A percentile compares a stretch with the other conserved stretches of the same genome.
Conservation (phyloP, 2,329 filamentous ascomycete genomes). For the Fusarium sambucinum region DNA sequence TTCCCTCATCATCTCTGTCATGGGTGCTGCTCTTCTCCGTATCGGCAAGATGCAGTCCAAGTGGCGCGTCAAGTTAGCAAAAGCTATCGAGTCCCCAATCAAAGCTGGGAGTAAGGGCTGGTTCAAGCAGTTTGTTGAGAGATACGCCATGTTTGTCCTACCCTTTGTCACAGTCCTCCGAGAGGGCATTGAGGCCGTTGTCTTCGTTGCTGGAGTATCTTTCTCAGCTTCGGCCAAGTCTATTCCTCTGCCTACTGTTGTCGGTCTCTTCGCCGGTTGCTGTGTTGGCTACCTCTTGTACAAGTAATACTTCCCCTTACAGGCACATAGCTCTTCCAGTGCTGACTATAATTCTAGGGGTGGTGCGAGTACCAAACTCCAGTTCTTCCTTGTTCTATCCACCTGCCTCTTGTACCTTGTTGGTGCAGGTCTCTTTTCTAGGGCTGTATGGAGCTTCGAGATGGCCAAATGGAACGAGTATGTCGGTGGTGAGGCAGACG, state of each 20-base stretch:
- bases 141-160: slow-evolving; percentile 87
- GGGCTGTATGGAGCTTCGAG: slow-evolving; percentile 80
- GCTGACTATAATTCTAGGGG: slow-evolving; percentile 50
- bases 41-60: slow-evolving; percentile 87
- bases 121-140: slow-evolving; percentile 75
- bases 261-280: slow-evolving; percentile 75
- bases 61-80: slow-evolving; percentile 85
- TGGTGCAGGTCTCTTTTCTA: slow-evolving; percentile 83
- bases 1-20: slow-evolving; percentile 81
- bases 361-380: slow-evolving; percentile 60
- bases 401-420: slow-evolving; percentile 89
- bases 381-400: slow-evolving; percentile 83
- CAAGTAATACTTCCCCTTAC: slow-evolving; percentile 65
- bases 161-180: slow-evolving; percentile 90
- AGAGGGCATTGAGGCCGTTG: slow-evolving; percentile 86
- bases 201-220: slow-evolving; percentile 88
- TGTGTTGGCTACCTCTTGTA: slow-evolving; percentile 81
- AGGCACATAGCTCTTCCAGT: background rate
- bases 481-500: slow-evolving; percentile 68
- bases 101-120: slow-evolving; percentile 57
- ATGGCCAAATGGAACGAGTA: slow-evolving; percentile 75
- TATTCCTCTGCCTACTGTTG: slow-evolving; percentile 81
- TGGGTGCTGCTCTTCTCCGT: slow-evolving; percentile 83
- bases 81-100: slow-evolving; percentile 69
- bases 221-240: slow-evolving; percentile 79